Evolutionary conservation across 2,329 filamentous ascomycete species (phyloP), one percentile per base, ranked within the genome.

Genomic region (Acrodontium crateriforme): DNA sequence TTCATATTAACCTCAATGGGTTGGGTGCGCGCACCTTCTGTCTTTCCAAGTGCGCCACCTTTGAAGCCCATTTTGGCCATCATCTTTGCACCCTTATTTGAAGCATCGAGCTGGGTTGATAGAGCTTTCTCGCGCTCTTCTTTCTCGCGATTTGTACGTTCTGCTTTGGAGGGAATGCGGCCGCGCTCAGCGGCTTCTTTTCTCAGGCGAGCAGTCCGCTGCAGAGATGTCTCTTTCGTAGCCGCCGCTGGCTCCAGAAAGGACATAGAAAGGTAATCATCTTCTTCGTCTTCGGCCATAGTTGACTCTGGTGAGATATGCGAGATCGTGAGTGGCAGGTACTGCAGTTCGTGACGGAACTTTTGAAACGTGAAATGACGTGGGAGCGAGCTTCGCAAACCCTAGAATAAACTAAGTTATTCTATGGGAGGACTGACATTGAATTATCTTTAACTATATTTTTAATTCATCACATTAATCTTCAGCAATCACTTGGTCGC

Each of bases 221-320:
- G 71, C 1, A 74, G 60, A 13, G 72, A 71, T 8, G 73, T 74
- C 50, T 79, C 74, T 31, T 48, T 47, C 6, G 56, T 47, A 16
- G 52, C 49, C 11, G 54, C 54, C 10, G 28, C 20, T 0, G 71
- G 65, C 31, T 92, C 80, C 11, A 71, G 66, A 50, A 98, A 85
- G 9, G 75, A 67, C 87, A 98, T 95, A 44, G 77, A 83, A 79
- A 98, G 91, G 64, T 98, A 95, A 56, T 98, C 89, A 39, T 94
- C 84, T 38, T 84, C 81, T 12, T 84, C 81, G 5, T 82, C 79
- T 7, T 29, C 37, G 5, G 39, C 40, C 36, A 40, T 42, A 22
- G n/a, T 39, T n/a, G n/a, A n/a, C n/a, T n/a, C n/a, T n/a, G n/a
- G n/a, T n/a, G n/a, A n/a, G n/a, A n/a, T n/a, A n/a, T n/a, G n/a